These are phyloP conservation scores for Penicillium sp. DNA, from an alignment of 2,329 filamentous ascomycete genomes.

Conservation along the genomic window DNA sequence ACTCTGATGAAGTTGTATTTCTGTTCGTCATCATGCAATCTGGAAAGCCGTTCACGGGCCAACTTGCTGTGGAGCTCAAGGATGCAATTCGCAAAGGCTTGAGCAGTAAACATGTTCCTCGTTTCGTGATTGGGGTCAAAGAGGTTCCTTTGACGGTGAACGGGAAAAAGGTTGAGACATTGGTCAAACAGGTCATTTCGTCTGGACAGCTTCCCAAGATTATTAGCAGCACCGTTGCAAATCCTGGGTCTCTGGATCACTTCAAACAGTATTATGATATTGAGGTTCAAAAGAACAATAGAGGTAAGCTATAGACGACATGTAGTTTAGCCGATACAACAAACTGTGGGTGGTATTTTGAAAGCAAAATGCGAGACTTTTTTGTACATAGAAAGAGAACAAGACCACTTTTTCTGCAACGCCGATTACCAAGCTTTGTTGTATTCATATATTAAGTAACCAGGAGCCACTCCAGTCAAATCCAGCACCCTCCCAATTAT, in stretches of 20 bases:
- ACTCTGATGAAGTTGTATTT: too few species aligned
- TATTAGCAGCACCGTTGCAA: conserved; percentile 19
- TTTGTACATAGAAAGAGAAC: neutral
- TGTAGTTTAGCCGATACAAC: neutral
- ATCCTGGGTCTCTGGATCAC: conserved; percentile 12
- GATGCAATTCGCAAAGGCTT: too few species aligned
- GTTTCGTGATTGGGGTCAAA: too few species aligned
- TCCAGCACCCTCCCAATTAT: conserved; percentile 27
- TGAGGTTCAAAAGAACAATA: conserved; percentile 7
- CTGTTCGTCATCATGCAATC: too few species aligned
- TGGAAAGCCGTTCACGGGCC: too few species aligned
- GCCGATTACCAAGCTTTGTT: neutral
- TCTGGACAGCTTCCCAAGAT: conserved; percentile 12
- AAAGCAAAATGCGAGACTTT: neutral
- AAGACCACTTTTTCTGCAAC: neutral
- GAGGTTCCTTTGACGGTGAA: too few species aligned
- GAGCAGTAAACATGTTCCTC: too few species aligned
- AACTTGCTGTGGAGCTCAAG: too few species aligned
- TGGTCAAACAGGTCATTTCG: too few species aligned
- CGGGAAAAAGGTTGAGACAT: too few species aligned
- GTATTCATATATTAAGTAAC: conserved; percentile 22
- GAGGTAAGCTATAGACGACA: conserved; percentile 10
- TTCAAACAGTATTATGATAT: conserved; percentile 18
- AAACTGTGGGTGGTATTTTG: neutral
- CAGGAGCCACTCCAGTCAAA: conserved; percentile 31